A percentile compares a stretch with the other conserved stretches of the same genome.
Conservation (phyloP, 345 rosid species). For the Populus alba region DNA sequence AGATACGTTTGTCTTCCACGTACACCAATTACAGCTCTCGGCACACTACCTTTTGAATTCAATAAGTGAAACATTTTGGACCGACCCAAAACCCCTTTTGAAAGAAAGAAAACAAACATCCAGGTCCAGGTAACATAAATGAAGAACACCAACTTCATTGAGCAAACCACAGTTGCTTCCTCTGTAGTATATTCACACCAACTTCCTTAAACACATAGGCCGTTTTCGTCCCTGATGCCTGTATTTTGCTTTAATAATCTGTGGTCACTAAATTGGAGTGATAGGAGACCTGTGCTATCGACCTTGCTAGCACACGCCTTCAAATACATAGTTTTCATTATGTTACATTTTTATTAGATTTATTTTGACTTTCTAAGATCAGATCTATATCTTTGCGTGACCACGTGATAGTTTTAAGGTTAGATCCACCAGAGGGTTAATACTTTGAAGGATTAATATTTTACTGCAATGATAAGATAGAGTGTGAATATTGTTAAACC, state of each 20-base stretch:
- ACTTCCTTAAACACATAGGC: background rate
- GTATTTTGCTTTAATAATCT: background rate
- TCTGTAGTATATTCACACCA: background rate
- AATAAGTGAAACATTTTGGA: constrained; percentile 2
- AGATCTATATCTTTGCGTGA: too few species aligned
- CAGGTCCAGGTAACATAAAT: background rate
- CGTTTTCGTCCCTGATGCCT: background rate
- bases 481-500: too few species aligned
- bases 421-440: too few species aligned
- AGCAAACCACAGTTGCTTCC: too few species aligned
- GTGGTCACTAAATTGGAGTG: background rate
- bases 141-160: background rate
- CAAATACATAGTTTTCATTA: background rate
- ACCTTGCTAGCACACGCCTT: background rate
- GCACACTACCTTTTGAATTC: background rate
- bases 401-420: too few species aligned
- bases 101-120: background rate
- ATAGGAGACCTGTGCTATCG: background rate
- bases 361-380: too few species aligned
- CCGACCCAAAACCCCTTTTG: background rate
- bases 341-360: too few species aligned
- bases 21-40: too few species aligned
- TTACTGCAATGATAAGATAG: too few species aligned
- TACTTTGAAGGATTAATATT: too few species aligned
- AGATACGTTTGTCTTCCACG: too few species aligned